phyloP scores from a whole-genome alignment of 768 basidiomycete genomes.

The Piloderma croceum region DNA sequence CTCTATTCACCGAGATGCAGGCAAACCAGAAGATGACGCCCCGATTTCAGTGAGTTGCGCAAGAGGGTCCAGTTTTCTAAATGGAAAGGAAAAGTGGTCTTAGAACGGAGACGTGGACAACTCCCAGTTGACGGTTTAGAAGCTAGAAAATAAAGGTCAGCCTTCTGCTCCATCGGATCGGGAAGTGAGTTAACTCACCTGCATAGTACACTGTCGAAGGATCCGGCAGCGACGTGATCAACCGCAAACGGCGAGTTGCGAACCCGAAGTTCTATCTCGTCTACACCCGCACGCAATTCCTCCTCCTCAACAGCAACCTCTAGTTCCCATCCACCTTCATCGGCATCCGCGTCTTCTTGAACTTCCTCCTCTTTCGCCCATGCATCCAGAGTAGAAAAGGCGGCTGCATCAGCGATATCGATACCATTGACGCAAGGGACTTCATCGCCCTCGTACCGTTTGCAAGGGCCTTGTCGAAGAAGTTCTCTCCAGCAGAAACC shows the following conservation, averaged over 20 bases:
- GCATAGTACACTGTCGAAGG: constrained; percentile 97
- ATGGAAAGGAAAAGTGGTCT: constrained; percentile 83
- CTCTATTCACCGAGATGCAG: constrained; percentile 68
- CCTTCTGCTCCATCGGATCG: background rate
- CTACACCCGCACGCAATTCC: constrained; percentile 73
- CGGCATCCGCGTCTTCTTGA: constrained; percentile 64
- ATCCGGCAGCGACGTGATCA: constrained; percentile 93
- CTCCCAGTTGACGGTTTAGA: constrained; percentile 87
- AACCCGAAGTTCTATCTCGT: constrained; percentile 87
- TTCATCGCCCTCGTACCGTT: constrained; percentile 71
- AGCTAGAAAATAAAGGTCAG: constrained; percentile 42
- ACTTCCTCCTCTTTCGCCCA: constrained; percentile 79
- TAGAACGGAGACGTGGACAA: constrained; percentile 81
- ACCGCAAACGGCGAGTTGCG: constrained; percentile 91
- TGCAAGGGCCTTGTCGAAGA: constrained; percentile 92
- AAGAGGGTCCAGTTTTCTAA: constrained; percentile 78
- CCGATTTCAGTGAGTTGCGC: constrained; percentile 77
- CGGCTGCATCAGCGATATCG: constrained; percentile 52
- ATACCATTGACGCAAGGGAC: constrained; percentile 66
- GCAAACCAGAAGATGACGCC: constrained; percentile 63
- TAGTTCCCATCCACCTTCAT: constrained; percentile 82
- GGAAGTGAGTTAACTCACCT: constrained; percentile 45
- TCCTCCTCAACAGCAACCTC: constrained; percentile 64
- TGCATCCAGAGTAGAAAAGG: constrained; percentile 71
- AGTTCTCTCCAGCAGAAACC: constrained; percentile 79